Conservation (phyloP, 352 stramenopile genomes). For the Phytophthora foliorum region DNA sequence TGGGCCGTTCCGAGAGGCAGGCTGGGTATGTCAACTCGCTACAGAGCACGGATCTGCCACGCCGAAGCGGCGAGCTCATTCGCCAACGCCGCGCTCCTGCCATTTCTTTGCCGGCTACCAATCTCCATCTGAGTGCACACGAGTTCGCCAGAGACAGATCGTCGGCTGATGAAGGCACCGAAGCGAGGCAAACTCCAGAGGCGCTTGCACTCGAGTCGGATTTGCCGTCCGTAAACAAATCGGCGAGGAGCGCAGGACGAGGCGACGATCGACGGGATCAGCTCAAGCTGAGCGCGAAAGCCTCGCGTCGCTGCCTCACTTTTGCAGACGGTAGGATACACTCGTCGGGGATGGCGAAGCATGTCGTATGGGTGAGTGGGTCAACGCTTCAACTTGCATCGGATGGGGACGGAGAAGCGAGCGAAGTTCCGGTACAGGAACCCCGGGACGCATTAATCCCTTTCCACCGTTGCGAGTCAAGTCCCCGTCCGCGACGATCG, state of each 20-base stretch:
- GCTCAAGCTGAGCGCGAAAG: not conserved
- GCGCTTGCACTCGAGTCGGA: slow-evolving; percentile 15
- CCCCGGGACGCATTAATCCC: not conserved
- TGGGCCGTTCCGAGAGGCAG: slow-evolving; percentile 27
- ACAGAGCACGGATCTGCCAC: slow-evolving; percentile 18
- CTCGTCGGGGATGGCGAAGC: slow-evolving; percentile 13
- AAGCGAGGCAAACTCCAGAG: slow-evolving; percentile 7
- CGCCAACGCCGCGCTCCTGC: slow-evolving; percentile 14
- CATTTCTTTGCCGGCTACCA: slow-evolving; percentile 18
- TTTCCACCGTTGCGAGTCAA: no score
- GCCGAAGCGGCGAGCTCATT: slow-evolving; percentile 9
- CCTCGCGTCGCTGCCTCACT: slow-evolving; percentile 9
- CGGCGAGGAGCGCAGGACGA: not conserved
- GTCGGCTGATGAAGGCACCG: not conserved
- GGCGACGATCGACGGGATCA: slow-evolving; percentile 8
- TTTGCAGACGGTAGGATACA: slow-evolving; percentile 19
- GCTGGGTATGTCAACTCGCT: slow-evolving; percentile 30
- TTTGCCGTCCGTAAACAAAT: slow-evolving; percentile 21
- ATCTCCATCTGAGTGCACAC: slow-evolving; percentile 37
- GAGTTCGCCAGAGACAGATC: slow-evolving; percentile 20
- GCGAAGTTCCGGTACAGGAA: no score
- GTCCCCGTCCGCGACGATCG: not conserved
- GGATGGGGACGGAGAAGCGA: slow-evolving; percentile 36
- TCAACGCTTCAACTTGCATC: slow-evolving; percentile 14
- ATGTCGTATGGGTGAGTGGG: slow-evolving; percentile 7